A percentile compares a stretch with the other conserved stretches of the same genome.
Evolutionary conservation across 2,329 filamentous ascomycete species (phyloP).

Genomic region (Geosmithia flava): DNA sequence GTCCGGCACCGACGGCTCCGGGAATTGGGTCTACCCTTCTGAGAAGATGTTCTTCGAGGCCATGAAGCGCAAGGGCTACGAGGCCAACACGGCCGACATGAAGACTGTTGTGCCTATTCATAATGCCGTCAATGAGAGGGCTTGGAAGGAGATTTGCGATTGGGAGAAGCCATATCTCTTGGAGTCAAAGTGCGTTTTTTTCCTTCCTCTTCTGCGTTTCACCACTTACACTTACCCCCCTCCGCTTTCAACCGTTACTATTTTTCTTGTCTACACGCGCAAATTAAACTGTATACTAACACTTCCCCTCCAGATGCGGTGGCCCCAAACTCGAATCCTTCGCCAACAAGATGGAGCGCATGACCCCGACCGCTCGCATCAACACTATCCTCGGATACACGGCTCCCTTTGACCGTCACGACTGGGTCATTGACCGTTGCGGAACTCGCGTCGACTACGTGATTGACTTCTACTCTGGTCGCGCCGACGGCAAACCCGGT

Average conservation of each 20-base stretch:
- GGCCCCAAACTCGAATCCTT: constrained; percentile 80
- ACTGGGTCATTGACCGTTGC: constrained; percentile 93
- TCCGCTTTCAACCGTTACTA: not conserved
- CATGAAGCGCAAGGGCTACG: constrained; percentile 82
- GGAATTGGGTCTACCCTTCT: constrained; percentile 95
- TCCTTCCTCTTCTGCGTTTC: too few relatives aligned
- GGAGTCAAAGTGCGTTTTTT: constrained; percentile 36
- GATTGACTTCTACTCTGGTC: constrained; percentile 92
- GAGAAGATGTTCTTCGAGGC: constrained; percentile 98
- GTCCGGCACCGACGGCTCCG: constrained; percentile 57
- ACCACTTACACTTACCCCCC: not conserved
- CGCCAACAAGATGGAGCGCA: constrained; percentile 51
- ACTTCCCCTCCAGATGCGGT: constrained; percentile 32
- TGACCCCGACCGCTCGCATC: constrained; percentile 74
- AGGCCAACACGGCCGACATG: constrained; percentile 63
- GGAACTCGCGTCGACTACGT: constrained; percentile 82
- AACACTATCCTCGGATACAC: constrained; percentile 83
- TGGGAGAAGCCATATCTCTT: constrained; percentile 68
- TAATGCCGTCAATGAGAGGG: constrained; percentile 95
- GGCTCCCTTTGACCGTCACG: constrained; percentile 86
- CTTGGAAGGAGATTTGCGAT: constrained; percentile 80
- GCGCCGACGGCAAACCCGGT: constrained; percentile 22
- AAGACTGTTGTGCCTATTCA: constrained; percentile 90
- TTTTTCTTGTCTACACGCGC: not conserved
- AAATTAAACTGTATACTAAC: not conserved